Evolutionary conservation across 768 basidiomycete genomes (phyloP).

Genomic region (Russula emetica): DNA sequence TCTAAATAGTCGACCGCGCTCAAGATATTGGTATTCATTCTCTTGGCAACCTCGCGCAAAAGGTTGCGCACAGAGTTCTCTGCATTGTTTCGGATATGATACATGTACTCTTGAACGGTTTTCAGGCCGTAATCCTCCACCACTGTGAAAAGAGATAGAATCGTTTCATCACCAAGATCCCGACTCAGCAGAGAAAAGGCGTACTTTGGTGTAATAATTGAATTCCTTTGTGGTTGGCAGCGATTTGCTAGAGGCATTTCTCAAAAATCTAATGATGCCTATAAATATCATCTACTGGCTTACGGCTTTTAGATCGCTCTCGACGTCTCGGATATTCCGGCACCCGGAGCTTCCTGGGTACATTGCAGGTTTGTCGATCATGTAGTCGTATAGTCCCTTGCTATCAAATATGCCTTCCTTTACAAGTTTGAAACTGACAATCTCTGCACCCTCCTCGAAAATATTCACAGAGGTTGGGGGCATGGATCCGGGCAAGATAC

Average conservation of each 20-base stretch:
- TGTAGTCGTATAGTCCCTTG: constrained; percentile 67
- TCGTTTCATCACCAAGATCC: constrained; percentile 18
- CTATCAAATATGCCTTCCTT: constrained; percentile 74
- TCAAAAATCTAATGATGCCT: not conserved
- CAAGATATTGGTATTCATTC: constrained; percentile 59
- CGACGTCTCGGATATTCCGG: constrained; percentile 81
- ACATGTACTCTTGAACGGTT: constrained; percentile 92
- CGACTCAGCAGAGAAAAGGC: constrained; percentile 27
- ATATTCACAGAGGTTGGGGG: constrained; percentile 88
- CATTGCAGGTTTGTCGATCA: constrained; percentile 75
- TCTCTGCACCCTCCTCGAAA: constrained; percentile 91
- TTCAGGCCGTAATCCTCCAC: constrained; percentile 81
- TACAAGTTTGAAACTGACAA: constrained; percentile 90
- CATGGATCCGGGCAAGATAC: constrained; percentile 92
- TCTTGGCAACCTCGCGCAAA: constrained; percentile 67
- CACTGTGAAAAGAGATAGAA: constrained; percentile 41
- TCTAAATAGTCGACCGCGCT: constrained; percentile 80
- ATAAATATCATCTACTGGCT: constrained; percentile 30
- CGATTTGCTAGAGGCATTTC: constrained; percentile 64
- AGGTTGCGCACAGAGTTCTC: constrained; percentile 82
- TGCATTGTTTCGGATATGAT: constrained; percentile 83
- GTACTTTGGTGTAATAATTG: constrained; percentile 76
- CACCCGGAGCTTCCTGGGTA: constrained; percentile 88
- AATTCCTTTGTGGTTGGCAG: constrained; percentile 89
- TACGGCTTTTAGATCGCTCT: constrained; percentile 88